These are phyloP conservation scores for Neurospora africana DNA, from an alignment of 495 filamentous ascomycete genomes.

Conservation along the genomic window DNA sequence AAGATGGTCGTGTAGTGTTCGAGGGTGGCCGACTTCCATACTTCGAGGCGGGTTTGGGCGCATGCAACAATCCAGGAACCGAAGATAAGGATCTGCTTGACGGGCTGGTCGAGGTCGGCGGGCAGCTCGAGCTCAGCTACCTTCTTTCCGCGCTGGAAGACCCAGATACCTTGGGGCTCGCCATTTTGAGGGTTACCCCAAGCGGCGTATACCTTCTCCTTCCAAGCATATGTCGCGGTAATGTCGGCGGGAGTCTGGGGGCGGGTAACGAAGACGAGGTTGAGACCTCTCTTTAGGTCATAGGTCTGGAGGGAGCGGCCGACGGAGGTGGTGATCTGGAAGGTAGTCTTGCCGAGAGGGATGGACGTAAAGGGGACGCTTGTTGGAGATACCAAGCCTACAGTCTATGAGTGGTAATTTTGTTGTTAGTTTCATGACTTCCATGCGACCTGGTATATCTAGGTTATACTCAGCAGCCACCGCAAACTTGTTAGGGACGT, in stretches of 20 bases:
- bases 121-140: slow-evolving; percentile 62
- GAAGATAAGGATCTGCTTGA: slow-evolving; percentile 70
- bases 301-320: slow-evolving; percentile 88
- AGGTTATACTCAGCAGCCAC: not conserved
- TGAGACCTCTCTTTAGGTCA: slow-evolving; percentile 78
- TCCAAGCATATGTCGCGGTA: slow-evolving; percentile 80
- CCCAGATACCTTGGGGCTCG: slow-evolving; percentile 65
- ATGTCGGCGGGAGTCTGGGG: slow-evolving; percentile 80
- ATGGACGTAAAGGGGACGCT: slow-evolving; percentile 77
- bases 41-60: slow-evolving; percentile 61
- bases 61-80: slow-evolving; percentile 87
- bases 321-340: slow-evolving; percentile 92
- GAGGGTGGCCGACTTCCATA: slow-evolving; percentile 76
- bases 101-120: slow-evolving; percentile 47
- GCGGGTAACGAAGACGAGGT: slow-evolving; percentile 81
- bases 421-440: not conserved
- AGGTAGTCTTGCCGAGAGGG: slow-evolving; percentile 84
- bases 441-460: not conserved
- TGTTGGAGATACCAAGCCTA: slow-evolving; percentile 88
- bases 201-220: slow-evolving; percentile 74
- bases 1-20: slow-evolving; percentile 83
- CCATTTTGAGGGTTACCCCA: slow-evolving; percentile 53
- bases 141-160: slow-evolving; percentile 89
- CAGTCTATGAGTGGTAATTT: slow-evolving; percentile 45
- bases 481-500: slow-evolving; percentile 25